A percentile compares a stretch with the other conserved stretches of the same genome.
Evolutionary conservation across 495 filamentous ascomycete species (phyloP).

Genomic region (Lasiosphaeris hirsuta): DNA sequence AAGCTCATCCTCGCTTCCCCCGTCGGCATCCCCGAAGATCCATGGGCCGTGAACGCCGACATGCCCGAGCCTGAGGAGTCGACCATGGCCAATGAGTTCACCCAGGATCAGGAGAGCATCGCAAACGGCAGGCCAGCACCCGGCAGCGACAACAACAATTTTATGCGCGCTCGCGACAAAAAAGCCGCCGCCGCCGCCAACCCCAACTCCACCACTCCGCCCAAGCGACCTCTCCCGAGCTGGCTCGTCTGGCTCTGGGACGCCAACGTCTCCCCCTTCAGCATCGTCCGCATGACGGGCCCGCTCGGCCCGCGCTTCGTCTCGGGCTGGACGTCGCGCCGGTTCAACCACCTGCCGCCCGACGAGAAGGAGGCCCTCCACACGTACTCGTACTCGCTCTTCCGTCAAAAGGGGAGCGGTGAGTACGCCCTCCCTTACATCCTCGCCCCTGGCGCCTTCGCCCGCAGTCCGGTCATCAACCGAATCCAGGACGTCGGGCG

Average conservation of each 20-base stretch:
- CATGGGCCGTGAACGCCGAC: constrained; percentile 77
- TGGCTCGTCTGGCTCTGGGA: constrained; percentile 96
- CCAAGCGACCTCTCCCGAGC: constrained; percentile 63
- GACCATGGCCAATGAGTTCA: constrained; percentile 67
- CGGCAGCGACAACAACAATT: constrained; percentile 18
- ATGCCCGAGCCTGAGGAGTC: constrained; percentile 74
- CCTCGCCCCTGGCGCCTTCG: constrained; percentile 89
- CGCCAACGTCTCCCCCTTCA: constrained; percentile 93
- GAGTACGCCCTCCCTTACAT: constrained; percentile 94
- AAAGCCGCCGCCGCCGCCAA: constrained; percentile 25
- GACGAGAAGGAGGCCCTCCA: constrained; percentile 84
- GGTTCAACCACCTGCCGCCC: constrained; percentile 81
- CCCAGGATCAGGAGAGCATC: constrained; percentile 66
- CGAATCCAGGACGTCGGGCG: constrained; percentile 84
- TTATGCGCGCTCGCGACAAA: constrained; percentile 20
- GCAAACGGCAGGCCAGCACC: constrained; percentile 25
- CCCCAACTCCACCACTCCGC: constrained; percentile 24
- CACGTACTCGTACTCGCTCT: constrained; percentile 91
- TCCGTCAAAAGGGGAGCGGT: constrained; percentile 85
- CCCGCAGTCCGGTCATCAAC: constrained; percentile 80
- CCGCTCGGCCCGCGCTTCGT: constrained; percentile 88
- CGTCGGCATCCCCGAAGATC: constrained; percentile 93
- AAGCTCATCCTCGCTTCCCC: constrained; percentile 94
- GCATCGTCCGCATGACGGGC: constrained; percentile 82
- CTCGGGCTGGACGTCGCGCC: constrained; percentile 89